Base-by-base conservation (phyloP, 2,329 filamentous ascomycete species). In the Moelleriella libera region DNA sequence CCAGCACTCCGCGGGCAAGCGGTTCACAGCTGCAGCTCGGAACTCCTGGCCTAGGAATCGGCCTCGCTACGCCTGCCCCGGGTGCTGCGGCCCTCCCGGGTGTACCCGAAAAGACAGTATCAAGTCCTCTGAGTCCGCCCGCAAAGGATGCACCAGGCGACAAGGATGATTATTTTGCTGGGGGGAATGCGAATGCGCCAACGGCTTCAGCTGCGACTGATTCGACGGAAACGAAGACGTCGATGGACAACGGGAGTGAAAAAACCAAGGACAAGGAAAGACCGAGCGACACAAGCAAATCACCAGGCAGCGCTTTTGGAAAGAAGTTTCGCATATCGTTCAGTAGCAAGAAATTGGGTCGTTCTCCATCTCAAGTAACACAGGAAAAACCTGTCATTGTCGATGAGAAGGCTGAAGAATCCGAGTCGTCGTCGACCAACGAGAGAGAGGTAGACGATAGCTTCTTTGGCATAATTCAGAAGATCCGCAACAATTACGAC, bases 241-340 rank as follows among this genome's bases (percentile, higher is more conserved):
- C 76, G 1, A 68, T 64, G n/a, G 79, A 66, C 3, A 61, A 62
- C 30, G 60, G 74, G 44, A 66, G 71, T 47, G 69, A 68, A 1
- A 71, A 70, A 48, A 64, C 68, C 5, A 71, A 68, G 49, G 67
- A 71, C 5, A 68, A 67, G 53, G 66, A 69, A 4, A 71, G 69
- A 54, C 62, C 68, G 10, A 60, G 58, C 31, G 66, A 70, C 21
- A 82, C 72, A 48, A 67, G 70, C 10, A 85, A 85, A 55, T 67
- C 71, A 2, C 68, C 69, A 5, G 68, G 71, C 48, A 82, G 76
- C 2, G 69, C 87, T 5, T 94, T 94, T 60, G 80, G 84, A 42
- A 92, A 89, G 67, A 92, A 90, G 66, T 89, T 94, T 63, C 80
- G 84, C 44, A 83, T 86, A 78, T 80, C 82, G 1, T 88, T 90